Percentiles rank a stretch among this genome's conserved stretches.
phyloP scores from a whole-genome alignment of 495 filamentous ascomycete species.

The Monascus purpureus region DNA sequence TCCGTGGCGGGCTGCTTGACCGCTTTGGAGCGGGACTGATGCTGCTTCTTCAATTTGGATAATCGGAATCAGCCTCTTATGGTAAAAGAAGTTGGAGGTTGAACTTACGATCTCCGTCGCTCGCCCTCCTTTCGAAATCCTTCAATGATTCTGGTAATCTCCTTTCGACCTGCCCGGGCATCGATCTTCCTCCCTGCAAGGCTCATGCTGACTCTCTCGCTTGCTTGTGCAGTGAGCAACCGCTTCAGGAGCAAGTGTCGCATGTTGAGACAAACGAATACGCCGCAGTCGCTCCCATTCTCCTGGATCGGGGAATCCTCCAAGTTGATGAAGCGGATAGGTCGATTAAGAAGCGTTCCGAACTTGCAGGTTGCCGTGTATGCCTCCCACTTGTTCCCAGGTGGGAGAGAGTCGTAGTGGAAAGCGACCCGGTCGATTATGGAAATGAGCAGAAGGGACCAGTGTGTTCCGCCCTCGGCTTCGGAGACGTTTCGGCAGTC shows the following conservation, averaged over 20 bases:
- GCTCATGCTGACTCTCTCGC: slow-evolving; percentile 84
- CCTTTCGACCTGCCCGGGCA: slow-evolving; percentile 59
- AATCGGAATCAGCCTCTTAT: slow-evolving; percentile 5
- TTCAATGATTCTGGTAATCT: slow-evolving; percentile 81
- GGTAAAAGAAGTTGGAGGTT: too few species aligned
- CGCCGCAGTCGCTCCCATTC: slow-evolving; percentile 86
- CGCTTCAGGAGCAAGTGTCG: slow-evolving; percentile 70
- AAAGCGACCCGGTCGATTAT: slow-evolving; percentile 84
- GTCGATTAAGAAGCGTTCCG: slow-evolving; percentile 44
- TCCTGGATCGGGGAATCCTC: slow-evolving; percentile 82
- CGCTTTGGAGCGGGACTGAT: slow-evolving; percentile 9
- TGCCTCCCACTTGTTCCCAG: slow-evolving; percentile 63
- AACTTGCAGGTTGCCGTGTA: slow-evolving; percentile 48
- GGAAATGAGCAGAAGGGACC: slow-evolving; percentile 85
- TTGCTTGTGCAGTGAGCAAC: slow-evolving; percentile 59
- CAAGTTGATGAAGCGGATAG: slow-evolving; percentile 59
- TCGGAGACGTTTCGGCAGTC: slow-evolving; percentile 62
- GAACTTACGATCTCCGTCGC: slow-evolving; percentile 61
- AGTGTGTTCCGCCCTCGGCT: slow-evolving; percentile 85
- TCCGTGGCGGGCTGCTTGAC: slow-evolving; percentile 20
- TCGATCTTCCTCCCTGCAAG: slow-evolving; percentile 70
- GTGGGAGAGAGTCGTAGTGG: slow-evolving; percentile 86
- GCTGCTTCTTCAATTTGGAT: slow-evolving; percentile 7
- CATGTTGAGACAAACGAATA: slow-evolving; percentile 93
- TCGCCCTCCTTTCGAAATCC: slow-evolving; percentile 70